Base-by-base conservation (phyloP, 768 basidiomycete genomes). In the Dioszegia hungarica region DNA sequence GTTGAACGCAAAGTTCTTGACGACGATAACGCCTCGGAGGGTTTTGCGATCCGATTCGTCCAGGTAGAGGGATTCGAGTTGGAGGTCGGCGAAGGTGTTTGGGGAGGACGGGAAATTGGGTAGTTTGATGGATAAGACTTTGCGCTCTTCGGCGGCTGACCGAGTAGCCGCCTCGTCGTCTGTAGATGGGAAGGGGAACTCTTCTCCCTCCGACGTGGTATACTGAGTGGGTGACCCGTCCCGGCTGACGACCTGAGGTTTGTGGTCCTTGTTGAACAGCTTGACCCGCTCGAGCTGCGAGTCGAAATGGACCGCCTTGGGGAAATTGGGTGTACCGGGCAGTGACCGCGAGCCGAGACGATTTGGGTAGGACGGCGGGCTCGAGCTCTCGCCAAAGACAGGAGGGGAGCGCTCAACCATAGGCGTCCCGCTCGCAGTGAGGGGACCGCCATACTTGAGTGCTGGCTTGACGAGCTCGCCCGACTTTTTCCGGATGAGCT, bases 221-320 rank as follows among this genome's bases (percentile, higher is more conserved):
- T 63, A 62, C 39, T 84, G 87, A 3, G 86, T 88, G 3, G 92
- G 93, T 63, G 88, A 89, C 0, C 90, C 91, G 63, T 90, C 86
- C 43, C 94, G 83, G 12, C 87, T 89, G 17, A 99, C 94, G 0
- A 93, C 92, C 8, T 89, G 81, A 5, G 94, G 94, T 72, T 91
- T 91, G 77, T 98, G 94, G 77, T 91, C 89, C 12, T 93, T 86
- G 55, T 93, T 80, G 80, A 98, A 98, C 44, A 93, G 82, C 77
- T 93, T 93, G 60, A 98, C 89, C 54, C 90, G 89, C 75, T 95
- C 94, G 51, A 97, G 83, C 71, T 92, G 84, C 5, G 86, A 75
- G 77, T 94, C 89, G 60, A 99, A 99, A 69, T 95, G 90, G 9
- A 99, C 94, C 24, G 84, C 85, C 74, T 95, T 93, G 61, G 83